A percentile compares a stretch with the other conserved stretches of the same genome.
Conservation (phyloP, 495 filamentous ascomycete species). For the Opeltia flavorubescens region DNA sequence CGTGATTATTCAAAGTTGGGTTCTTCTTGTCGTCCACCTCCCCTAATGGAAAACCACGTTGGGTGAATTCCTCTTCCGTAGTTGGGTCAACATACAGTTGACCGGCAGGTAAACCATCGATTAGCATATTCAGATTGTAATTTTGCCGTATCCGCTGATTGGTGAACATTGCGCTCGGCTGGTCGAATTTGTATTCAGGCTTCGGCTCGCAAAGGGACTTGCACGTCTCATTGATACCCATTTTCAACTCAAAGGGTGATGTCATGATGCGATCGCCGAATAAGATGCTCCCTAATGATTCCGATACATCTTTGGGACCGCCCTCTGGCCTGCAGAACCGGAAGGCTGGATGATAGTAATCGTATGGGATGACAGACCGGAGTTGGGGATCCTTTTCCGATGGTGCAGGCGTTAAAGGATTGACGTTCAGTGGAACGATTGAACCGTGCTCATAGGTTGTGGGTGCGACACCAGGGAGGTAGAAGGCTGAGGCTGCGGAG, state of each 20-base stretch:
- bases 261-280: constrained; percentile 94
- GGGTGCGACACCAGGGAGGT: constrained; percentile 92
- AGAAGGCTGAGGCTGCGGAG: constrained; percentile 61
- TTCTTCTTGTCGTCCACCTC: constrained; percentile 37
- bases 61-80: constrained; percentile 64
- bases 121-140: constrained; percentile 87
- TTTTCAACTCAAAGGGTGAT: constrained; percentile 76
- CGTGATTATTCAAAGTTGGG: constrained; percentile 75
- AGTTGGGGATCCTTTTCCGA: constrained; percentile 59
- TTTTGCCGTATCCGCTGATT: constrained; percentile 67
- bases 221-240: constrained; percentile 76
- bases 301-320: constrained; percentile 59
- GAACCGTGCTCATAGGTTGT: constrained; percentile 68
- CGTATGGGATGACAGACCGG: constrained; percentile 82
- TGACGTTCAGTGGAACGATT: constrained; percentile 79
- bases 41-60: constrained; percentile 80
- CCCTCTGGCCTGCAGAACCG: constrained; percentile 71
- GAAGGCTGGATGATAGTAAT: constrained; percentile 84
- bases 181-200: constrained; percentile 42
- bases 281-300: constrained; percentile 88
- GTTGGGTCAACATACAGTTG: constrained; percentile 59
- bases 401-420: constrained; percentile 76
- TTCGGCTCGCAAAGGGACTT: constrained; percentile 50
- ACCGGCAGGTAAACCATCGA: constrained; percentile 86
- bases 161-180: constrained; percentile 58